These are phyloP conservation scores for Macadamia tetraphylla DNA, from an alignment of 164 flowering plant genomes.

Conservation along the genomic window DNA sequence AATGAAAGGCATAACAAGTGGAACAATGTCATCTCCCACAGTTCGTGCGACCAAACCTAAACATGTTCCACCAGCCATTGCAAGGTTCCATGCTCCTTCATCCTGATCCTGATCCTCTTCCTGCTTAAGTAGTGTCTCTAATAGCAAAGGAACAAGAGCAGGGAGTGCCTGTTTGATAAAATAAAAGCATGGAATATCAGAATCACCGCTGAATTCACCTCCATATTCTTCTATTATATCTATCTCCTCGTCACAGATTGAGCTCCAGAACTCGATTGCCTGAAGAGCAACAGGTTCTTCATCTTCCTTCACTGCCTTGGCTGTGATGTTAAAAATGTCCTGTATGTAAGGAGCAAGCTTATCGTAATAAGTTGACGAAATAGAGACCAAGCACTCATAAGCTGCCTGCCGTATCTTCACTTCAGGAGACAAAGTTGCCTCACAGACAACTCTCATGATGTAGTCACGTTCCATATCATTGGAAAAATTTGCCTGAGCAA, in stretches of 20 bases:
- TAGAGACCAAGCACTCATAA: conserved; percentile 66
- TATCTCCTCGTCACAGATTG: conserved; percentile 70
- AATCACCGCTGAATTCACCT: conserved; percentile 48
- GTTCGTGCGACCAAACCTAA: conserved; percentile 65
- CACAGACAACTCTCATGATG: conserved; percentile 75
- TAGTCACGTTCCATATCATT: conserved; percentile 75
- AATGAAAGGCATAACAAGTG: conserved; percentile 64
- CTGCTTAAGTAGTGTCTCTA: conserved; percentile 67
- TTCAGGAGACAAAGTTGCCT: conserved; percentile 52
- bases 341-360: conserved; percentile 59
- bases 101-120: conserved; percentile 79
- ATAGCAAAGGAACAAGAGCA: conserved; percentile 61
- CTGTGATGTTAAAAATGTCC: conserved; percentile 53
- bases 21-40: conserved; percentile 71
- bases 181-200: conserved; percentile 58
- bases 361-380: conserved; percentile 58
- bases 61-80: conserved; percentile 81
- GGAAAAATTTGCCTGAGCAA: conserved; percentile 60
- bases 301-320: conserved; percentile 64
- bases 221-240: conserved; percentile 60
- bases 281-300: conserved; percentile 69
- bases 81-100: conserved; percentile 70
- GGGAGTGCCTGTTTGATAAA: conserved; percentile 70
- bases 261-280: conserved; percentile 73
- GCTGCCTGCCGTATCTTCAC: conserved; percentile 62